These are phyloP conservation scores for Backusella westeae DNA, from an alignment of 192 early-diverging fungal species.

Conservation along the genomic window DNA sequence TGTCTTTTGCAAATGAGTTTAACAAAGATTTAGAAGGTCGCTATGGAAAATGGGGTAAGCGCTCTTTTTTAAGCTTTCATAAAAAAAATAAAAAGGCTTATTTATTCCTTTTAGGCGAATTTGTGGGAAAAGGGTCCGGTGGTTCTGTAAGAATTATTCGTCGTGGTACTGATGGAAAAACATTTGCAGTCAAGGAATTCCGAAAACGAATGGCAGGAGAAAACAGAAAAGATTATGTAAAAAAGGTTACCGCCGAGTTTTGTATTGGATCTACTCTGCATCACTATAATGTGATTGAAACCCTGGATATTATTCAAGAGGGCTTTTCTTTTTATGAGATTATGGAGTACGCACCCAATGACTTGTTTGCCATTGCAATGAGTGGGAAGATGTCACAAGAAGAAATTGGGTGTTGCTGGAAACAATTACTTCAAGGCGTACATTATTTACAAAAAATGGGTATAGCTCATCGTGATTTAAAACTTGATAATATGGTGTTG, in stretches of 20 bases:
- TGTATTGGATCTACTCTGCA: conserved; percentile 79
- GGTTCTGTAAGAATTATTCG: conserved; percentile 71
- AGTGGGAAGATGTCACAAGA: conserved; percentile 65
- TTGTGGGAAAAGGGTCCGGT: conserved; percentile 70
- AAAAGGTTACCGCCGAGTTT: conserved; percentile 84
- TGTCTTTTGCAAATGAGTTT: conserved; percentile 38
- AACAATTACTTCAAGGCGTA: conserved; percentile 73
- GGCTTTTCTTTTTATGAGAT: conserved; percentile 66
- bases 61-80: neutral
- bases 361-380: conserved; percentile 82
- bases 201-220: conserved; percentile 62
- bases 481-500: conserved; percentile 84
- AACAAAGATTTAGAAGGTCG: conserved; percentile 32
- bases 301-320: conserved; percentile 75
- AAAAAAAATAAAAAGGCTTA: neutral
- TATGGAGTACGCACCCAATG: conserved; percentile 93
- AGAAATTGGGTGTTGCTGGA: conserved; percentile 86
- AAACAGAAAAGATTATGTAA: conserved; percentile 73
- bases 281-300: conserved; percentile 78
- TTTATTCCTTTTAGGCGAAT: conserved; percentile 16
- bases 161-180: conserved; percentile 54
- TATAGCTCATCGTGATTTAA: conserved; percentile 83
- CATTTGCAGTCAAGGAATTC: conserved; percentile 83
- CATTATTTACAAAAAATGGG: conserved; percentile 73
- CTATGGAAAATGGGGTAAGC: conserved; percentile 38